phyloP scores from a whole-genome alignment of 78 protist genomes.

The Thecamonas trahens region DNA sequence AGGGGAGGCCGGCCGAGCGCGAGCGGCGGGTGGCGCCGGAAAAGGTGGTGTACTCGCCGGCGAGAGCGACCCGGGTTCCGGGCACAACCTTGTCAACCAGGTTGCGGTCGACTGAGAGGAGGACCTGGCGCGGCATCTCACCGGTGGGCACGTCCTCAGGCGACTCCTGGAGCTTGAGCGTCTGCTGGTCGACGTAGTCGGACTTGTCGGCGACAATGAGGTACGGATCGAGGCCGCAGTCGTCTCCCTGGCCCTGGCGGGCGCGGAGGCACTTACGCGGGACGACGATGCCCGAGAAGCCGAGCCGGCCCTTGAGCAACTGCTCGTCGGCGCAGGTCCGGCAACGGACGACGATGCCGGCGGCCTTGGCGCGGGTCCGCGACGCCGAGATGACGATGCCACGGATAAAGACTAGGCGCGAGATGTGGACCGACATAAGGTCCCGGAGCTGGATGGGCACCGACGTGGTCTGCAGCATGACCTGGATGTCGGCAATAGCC shows the following conservation, averaged over 20 bases:
- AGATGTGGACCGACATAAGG: constrained; percentile 41
- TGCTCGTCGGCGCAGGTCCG: constrained; percentile 32
- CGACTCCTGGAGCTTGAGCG: constrained; percentile 92
- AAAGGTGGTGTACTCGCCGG: constrained; percentile 73
- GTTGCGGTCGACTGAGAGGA: constrained; percentile 65
- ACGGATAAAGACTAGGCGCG: constrained; percentile 60
- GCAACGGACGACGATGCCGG: constrained; percentile 44
- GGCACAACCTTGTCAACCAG: constrained; percentile 79
- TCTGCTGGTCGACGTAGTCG: constrained; percentile 70
- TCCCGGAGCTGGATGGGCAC: constrained; percentile 54
- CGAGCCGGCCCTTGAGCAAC: constrained; percentile 36
- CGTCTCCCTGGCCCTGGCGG: neutral
- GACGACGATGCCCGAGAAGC: constrained; percentile 51
- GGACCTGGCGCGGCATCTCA: constrained; percentile 95
- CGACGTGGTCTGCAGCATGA: constrained; percentile 27
- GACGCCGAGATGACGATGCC: constrained; percentile 87
- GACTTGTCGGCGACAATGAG: constrained; percentile 61
- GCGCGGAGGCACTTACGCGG: constrained; percentile 63
- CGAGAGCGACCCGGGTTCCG: constrained; percentile 76
- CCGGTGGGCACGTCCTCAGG: constrained; percentile 98
- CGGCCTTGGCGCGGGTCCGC: constrained; percentile 56
- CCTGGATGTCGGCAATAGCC: constrained; percentile 51
- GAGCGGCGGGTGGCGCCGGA: constrained; percentile 10
- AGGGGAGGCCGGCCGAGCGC: constrained; percentile 2
- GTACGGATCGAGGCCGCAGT: constrained; percentile 41